Evolutionary conservation across 1,139 yeast species (phyloP), one percentile per base, ranked within the genome.

Genomic region (Diutina sp.): DNA sequence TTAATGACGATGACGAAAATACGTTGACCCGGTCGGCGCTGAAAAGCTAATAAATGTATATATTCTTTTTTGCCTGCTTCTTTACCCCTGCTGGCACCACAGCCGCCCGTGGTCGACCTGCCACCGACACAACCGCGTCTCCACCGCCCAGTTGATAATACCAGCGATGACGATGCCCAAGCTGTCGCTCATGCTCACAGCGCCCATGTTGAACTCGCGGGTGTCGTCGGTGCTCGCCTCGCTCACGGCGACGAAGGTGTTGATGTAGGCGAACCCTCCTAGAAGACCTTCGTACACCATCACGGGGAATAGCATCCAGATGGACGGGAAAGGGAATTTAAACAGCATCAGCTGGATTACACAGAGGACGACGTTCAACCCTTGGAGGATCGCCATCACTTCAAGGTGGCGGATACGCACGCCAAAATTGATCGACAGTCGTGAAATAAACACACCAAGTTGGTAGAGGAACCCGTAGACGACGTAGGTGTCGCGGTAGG

Each of bases 391-490:
- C 0, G 96, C 80, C 12, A 91, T 79, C 45, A 82, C 56, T 66
- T 85, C 84, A 11, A 93, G 72, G 8, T 74, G 74, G 55, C 70
- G 73, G 52, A 90, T 70, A 55, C 96, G 71, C 45, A 88, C 64
- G 2, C 78, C 78, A 58, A 85, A 76, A 7, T 83, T 76, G 1
- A 89, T 84, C 1, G 96, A 88, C 0, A 97, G 87, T 58, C 98
- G 74, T 1, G 97, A 90, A 1, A 93, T 78, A 64, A 91, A 90
- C 0, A 93, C 99, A 7, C 99, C 99, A 7, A 90, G 68, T 67
- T 93, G 98, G 66, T 93, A 93, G 2, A 91, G 68, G 6, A 95
- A 87, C n/a, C 97, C 96, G 66, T 93, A 93, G 0, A 90, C 85
- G 28, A 93, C 98, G 67, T 93, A 93, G 8, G 89, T 86, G 63